Evolutionary conservation across 2,329 filamentous ascomycete species (phyloP), one percentile per base, ranked within the genome.

Genomic region (Chaetomiaceae sp.): DNA sequence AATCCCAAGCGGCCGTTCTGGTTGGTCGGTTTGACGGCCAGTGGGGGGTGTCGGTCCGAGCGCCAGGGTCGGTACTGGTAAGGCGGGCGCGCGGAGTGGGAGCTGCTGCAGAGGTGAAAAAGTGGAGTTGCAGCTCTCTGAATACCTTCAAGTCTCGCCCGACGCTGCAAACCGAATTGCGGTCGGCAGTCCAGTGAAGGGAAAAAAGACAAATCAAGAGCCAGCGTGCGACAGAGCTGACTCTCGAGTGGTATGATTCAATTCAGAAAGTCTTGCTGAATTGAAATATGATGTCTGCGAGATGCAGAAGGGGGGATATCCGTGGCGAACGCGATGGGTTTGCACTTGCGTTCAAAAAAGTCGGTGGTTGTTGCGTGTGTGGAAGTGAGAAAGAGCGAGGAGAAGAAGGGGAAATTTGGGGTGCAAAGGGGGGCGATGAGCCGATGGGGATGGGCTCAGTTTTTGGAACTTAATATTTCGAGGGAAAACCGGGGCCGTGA

Each of bases 371-470:
- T 58, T 57, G 57, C 54, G 60, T 56, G 63, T 57, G 61, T 66
- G 41, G 58, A 61, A 63, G 58, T 62, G 59, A 62, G 63, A 62
- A 61, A 57, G 60, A 56, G 55, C 55, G 60, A 60, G 55, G 56
- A 58, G 57, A 53, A 59, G 55, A 52, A 46, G 53, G 58, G 58
- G 54, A 59, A 61, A 60, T 55, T 58, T 57, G 58, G 60, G 62
- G 63, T 66, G 64, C 61, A 54, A 61, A 65, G 64, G 61, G n/a
- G n/a, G 54, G 58, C 45, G 40, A 51, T 18, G 38, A 50, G 36
- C 43, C 26, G 58, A 62, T 67, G 69, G 72, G 69, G 71, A 76
- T 73, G 69, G 43, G 68, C 68, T 73, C 69, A 69, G 65, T 67
- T 71, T 73, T 73, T 70, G 67, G 62, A 61, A 62, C 58, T 67